Evolutionary conservation across 106 monocot genomes (phyloP).

Genomic region (Amphibolis antarctica): DNA sequence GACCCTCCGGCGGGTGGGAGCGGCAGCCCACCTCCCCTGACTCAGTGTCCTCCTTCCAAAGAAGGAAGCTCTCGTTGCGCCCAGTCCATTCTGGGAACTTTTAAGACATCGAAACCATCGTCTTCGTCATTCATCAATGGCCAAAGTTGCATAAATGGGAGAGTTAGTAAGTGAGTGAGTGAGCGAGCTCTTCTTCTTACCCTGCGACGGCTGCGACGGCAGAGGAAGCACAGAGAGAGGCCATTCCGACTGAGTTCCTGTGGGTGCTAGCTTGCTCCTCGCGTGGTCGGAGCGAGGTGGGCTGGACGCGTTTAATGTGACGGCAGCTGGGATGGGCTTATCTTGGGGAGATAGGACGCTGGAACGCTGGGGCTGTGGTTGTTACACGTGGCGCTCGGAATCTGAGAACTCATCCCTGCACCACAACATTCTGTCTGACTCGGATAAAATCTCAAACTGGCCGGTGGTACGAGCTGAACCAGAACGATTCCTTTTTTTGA

Average conservation of each 20-base stretch:
- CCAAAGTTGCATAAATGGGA: not conserved
- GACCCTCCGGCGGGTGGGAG: constrained; percentile 13
- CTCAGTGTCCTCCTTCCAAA: constrained; percentile 45
- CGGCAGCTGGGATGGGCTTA: constrained; percentile 21
- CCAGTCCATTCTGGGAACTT: constrained; percentile 40
- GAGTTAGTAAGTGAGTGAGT: too few relatives aligned
- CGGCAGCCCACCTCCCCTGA: constrained; percentile 17
- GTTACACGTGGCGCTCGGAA: constrained; percentile 39
- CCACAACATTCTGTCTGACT: constrained; percentile 22
- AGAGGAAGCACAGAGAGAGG: constrained; percentile 56
- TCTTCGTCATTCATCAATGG: not conserved
- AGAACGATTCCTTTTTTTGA: too few relatives aligned
- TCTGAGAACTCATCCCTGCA: constrained; percentile 11
- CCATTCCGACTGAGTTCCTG: constrained; percentile 21
- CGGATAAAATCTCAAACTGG: constrained; percentile 20
- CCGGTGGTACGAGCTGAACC: not conserved
- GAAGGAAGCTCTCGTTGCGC: constrained; percentile 41
- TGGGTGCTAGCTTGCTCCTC: not conserved
- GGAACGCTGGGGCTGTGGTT: not conserved
- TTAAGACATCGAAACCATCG: not conserved
- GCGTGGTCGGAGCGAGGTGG: not conserved
- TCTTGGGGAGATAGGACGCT: constrained; percentile 37
- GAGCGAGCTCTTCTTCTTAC: too few relatives aligned
- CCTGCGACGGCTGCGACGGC: constrained; percentile 49
- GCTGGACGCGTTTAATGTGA: not conserved